These are phyloP conservation scores for Gamarada debralockiae DNA, from an alignment of 495 filamentous ascomycete genomes.

Conservation along the genomic window DNA sequence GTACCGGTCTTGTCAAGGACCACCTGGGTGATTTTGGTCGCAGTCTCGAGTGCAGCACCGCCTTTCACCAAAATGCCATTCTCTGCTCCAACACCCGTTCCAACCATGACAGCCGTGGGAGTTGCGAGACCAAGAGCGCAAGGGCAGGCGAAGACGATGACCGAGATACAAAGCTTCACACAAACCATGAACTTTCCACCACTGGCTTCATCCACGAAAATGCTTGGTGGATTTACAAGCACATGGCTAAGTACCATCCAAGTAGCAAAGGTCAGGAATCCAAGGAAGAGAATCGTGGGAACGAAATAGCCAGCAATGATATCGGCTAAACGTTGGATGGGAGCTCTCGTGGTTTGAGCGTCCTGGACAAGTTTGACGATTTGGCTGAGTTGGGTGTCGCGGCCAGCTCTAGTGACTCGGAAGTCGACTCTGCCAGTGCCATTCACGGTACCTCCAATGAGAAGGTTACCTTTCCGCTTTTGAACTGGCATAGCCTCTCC, in stretches of 20 bases:
- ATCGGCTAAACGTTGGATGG: conserved; percentile 93
- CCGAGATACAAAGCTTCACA: conserved; percentile 94
- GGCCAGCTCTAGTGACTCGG: conserved; percentile 85
- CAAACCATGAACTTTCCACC: conserved; percentile 96
- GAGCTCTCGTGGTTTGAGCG: conserved; percentile 89
- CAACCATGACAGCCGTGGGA: conserved; percentile 98
- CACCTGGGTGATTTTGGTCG: conserved; percentile 86
- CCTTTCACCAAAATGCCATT: conserved; percentile 97
- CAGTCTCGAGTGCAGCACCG: conserved; percentile 86
- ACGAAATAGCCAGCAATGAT: conserved; percentile 92
- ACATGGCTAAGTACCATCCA: conserved; percentile 97
- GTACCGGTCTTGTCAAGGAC: conserved; percentile 99
- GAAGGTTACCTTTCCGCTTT: conserved; percentile 71
- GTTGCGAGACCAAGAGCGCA: conserved; percentile 93
- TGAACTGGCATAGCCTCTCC: conserved; percentile 92
- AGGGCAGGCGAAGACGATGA: conserved; percentile 97
- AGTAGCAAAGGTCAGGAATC: conserved; percentile 76
- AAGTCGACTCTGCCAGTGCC: conserved; percentile 89
- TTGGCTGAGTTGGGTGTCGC: conserved; percentile 94
- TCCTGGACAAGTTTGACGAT: conserved; percentile 97
- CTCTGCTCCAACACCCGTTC: conserved; percentile 94
- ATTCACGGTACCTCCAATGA: conserved; percentile 98
- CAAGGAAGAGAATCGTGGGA: conserved; percentile 79
- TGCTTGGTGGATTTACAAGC: conserved; percentile 72
- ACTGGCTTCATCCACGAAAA: conserved; percentile 75